These are phyloP conservation scores for Eucalyptus camaldulensis DNA, from an alignment of 345 rosid genomes.

Conservation along the genomic window DNA sequence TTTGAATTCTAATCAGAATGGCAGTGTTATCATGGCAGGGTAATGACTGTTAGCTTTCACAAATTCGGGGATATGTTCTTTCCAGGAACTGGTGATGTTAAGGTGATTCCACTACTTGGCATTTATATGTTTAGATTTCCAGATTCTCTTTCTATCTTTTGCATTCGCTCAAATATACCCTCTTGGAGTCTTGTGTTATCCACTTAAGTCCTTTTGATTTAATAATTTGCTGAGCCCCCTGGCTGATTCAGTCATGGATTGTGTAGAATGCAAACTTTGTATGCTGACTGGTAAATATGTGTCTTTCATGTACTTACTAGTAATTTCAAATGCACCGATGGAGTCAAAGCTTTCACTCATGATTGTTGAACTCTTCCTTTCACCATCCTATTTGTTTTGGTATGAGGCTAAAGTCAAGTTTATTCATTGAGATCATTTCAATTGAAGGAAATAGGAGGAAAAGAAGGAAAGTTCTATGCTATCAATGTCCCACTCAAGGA, in stretches of 20 bases:
- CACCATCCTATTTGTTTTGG: not conserved
- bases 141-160: not conserved
- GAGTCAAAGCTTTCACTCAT: not conserved
- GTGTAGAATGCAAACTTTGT: not conserved
- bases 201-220: not conserved
- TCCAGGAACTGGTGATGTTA: constrained; percentile 98
- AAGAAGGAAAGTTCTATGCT: constrained; percentile 92
- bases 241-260: not conserved
- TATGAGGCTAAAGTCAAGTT: not conserved
- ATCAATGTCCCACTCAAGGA: constrained; percentile 95
- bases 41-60: constrained; percentile 99
- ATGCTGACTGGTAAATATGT: not conserved
- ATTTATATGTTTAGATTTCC: not conserved
- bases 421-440: constrained; percentile 3
- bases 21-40: constrained; percentile 40
- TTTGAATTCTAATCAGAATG: not conserved
- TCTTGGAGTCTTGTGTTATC: not conserved
- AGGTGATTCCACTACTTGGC: constrained; percentile 33
- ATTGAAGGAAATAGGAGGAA: constrained; percentile 92
- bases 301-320: not conserved
- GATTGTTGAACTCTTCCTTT: not conserved
- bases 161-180: not conserved
- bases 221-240: not conserved
- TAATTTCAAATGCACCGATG: not conserved
- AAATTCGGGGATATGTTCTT: constrained; percentile 92